Percentiles rank a stretch among this genome's conserved stretches.
Conservation (phyloP, 495 filamentous ascomycete species). For the Penicillium argentinense region DNA sequence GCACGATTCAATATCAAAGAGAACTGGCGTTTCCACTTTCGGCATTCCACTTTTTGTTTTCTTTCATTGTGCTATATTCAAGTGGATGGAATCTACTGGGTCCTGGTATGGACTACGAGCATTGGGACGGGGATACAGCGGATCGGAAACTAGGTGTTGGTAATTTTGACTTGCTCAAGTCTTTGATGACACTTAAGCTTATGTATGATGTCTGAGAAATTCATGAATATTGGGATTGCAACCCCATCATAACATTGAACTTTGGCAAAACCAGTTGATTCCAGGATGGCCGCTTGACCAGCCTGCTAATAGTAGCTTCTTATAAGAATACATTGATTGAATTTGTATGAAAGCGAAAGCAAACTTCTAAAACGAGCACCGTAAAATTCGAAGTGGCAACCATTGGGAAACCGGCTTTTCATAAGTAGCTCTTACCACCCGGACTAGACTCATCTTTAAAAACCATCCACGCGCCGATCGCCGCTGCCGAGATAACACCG, state of each 20-base stretch:
- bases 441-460: conserved; percentile 12
- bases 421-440: conserved; percentile 15
- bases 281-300: background rate
- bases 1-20: background rate
- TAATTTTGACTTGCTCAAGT: background rate
- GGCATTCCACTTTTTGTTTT: background rate
- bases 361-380: conserved; percentile 14
- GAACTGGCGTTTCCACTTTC: conserved; percentile 6
- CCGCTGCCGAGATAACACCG: conserved; percentile 17
- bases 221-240: conserved; percentile 4
- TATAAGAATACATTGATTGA: conserved; percentile 5
- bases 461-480: conserved; percentile 26
- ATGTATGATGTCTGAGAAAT: conserved; percentile 7
- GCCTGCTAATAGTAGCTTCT: background rate
- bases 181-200: background rate
- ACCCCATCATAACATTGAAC: too few species aligned
- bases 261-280: background rate
- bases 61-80: background rate
- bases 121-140: conserved; percentile 7
- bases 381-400: conserved; percentile 11
- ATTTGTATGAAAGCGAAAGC: conserved; percentile 11
- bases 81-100: background rate
- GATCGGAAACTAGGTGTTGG: conserved; percentile 2
- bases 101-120: conserved; percentile 2
- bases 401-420: conserved; percentile 13